Evolutionary conservation across 345 rosid genomes (phyloP).

Genomic region (Eucalyptus globulus): DNA sequence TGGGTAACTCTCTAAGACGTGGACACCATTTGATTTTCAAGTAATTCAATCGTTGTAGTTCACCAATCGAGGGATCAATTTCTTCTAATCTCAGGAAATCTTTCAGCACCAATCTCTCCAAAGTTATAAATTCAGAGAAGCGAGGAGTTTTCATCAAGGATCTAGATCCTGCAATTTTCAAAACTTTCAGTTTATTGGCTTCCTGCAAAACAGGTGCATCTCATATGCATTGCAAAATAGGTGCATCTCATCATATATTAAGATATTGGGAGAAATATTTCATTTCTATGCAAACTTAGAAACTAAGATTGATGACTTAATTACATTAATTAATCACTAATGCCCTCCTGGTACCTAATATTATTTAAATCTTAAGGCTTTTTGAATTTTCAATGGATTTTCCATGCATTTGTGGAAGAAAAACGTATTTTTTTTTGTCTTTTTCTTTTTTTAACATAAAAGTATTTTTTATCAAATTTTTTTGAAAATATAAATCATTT

Average conservation of each 20-base stretch:
- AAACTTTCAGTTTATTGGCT: not conserved
- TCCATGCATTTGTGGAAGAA: too few relatives aligned
- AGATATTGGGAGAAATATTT: too few relatives aligned
- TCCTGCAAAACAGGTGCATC: not conserved
- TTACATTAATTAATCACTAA: too few relatives aligned
- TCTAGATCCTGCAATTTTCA: not conserved
- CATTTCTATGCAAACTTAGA: too few relatives aligned
- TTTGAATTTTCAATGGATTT: too few relatives aligned
- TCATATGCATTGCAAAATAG: not conserved
- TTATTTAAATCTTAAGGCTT: too few relatives aligned
- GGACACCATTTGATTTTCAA: not conserved
- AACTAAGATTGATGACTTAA: too few relatives aligned
- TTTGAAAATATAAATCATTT: too few relatives aligned
- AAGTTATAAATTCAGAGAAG: not conserved
- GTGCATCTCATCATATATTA: not conserved
- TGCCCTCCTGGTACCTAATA: too few relatives aligned
- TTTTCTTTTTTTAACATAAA: too few relatives aligned
- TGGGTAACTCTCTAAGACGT: not conserved
- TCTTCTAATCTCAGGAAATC: not conserved
- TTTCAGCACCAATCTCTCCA: not conserved
- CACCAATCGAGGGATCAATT: not conserved
- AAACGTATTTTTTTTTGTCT: too few relatives aligned
- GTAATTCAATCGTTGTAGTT: not conserved
- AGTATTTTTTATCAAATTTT: too few relatives aligned
- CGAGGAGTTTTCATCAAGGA: not conserved